Evolutionary conservation across 345 rosid genomes (phyloP).

Genomic region (Syzygium grande): DNA sequence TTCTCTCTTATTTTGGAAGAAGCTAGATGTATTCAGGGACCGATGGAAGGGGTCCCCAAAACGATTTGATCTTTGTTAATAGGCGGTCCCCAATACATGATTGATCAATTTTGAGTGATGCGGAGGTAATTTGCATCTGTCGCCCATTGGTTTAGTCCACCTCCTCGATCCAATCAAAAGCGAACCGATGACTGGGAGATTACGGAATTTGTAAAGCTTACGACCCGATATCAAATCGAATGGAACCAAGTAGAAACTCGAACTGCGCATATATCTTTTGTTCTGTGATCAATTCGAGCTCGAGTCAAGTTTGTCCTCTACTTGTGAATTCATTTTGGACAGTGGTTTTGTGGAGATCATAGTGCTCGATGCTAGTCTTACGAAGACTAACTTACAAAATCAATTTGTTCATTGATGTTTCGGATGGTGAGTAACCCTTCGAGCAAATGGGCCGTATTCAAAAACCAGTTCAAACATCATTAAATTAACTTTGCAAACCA

Average conservation of each 20-base stretch:
- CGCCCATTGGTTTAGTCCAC: not conserved
- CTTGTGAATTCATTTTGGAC: not conserved
- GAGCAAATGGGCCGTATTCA: not conserved
- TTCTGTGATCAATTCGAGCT: not conserved
- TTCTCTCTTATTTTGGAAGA: not conserved
- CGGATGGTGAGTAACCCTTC: not conserved
- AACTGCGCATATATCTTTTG: accelerated
- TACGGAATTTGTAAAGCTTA: accelerated
- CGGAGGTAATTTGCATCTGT: accelerated
- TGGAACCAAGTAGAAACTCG: not conserved
- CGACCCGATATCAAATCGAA: not conserved
- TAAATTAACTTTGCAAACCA: not conserved
- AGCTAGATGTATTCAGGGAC: not conserved
- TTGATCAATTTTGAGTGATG: not conserved
- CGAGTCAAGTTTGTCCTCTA: not conserved
- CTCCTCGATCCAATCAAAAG: not conserved
- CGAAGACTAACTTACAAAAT: not conserved
- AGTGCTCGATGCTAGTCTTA: not conserved
- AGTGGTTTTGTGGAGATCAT: accelerated
- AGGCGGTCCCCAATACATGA: not conserved
- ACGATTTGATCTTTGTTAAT: not conserved
- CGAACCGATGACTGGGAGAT: not conserved
- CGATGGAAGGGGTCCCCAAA: not conserved
- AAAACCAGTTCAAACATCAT: not conserved
- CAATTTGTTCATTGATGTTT: not conserved